These are phyloP conservation scores for Colletotrichum tamarilloi DNA, from an alignment of 2,329 filamentous ascomycete genomes.

Conservation along the genomic window DNA sequence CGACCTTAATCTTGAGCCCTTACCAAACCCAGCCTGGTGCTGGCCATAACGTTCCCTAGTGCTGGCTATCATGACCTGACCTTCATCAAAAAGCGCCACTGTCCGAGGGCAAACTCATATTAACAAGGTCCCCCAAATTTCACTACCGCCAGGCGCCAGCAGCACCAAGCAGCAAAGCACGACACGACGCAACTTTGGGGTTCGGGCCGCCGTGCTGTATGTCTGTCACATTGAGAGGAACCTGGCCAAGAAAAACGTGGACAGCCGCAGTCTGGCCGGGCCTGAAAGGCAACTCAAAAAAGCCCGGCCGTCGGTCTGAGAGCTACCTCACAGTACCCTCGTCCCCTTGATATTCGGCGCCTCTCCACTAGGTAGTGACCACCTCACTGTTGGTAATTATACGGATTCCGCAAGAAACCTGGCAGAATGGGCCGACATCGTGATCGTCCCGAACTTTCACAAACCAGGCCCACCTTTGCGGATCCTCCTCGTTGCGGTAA, in stretches of 20 bases:
- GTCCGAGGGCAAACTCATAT: neutral
- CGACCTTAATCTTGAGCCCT: slow-evolving; percentile 1
- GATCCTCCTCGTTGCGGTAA: neutral
- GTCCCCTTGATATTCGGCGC: neutral
- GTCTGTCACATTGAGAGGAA: neutral
- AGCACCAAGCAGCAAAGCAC: neutral
- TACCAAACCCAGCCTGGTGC: slow-evolving; percentile 14
- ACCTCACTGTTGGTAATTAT: neutral
- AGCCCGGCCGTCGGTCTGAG: neutral
- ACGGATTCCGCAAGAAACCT: neutral
- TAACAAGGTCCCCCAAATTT: neutral
- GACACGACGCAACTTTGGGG: neutral
- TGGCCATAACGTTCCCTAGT: neutral
- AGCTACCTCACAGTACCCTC: neutral
- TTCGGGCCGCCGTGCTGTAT: neutral
- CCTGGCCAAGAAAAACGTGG: neutral
- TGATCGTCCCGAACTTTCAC: slow-evolving; percentile 31
- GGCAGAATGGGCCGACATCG: slow-evolving; percentile 21
- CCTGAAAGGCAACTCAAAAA: neutral
- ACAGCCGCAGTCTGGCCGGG: neutral
- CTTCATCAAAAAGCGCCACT: neutral
- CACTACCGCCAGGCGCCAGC: neutral
- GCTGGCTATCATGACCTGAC: neutral
- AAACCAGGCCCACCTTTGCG: slow-evolving; percentile 13
- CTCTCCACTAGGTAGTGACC: too few relatives aligned